phyloP scores from a whole-genome alignment of 495 filamentous ascomycete species.

The Neohortaea acidophila region DNA sequence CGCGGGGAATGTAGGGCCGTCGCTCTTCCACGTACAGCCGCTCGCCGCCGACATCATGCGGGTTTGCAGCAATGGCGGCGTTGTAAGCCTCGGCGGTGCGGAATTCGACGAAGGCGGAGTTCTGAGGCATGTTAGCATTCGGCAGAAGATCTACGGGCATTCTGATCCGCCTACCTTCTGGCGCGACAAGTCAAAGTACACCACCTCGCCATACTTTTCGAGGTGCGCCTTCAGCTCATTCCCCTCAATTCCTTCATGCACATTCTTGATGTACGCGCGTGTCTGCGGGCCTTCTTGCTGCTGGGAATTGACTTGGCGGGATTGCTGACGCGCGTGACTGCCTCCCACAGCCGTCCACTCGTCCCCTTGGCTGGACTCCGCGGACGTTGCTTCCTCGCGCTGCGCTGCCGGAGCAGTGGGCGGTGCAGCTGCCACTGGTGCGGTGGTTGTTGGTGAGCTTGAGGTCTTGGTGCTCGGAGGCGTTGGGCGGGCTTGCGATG shows the following conservation, averaged over 20 bases:
- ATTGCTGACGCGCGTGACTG: slow-evolving; percentile 66
- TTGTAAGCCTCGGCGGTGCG: slow-evolving; percentile 59
- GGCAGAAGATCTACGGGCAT: too few species aligned
- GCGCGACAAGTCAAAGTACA: slow-evolving; percentile 79
- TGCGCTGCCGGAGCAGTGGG: slow-evolving; percentile 26
- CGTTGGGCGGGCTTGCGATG: slow-evolving; percentile 1
- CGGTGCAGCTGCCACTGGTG: slow-evolving; percentile 25
- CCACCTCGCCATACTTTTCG: slow-evolving; percentile 58
- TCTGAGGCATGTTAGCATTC: slow-evolving; percentile 36
- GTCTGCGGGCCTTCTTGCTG: slow-evolving; percentile 29
- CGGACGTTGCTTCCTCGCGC: slow-evolving; percentile 30
- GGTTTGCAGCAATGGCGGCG: slow-evolving; percentile 69
- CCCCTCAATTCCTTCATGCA: slow-evolving; percentile 65
- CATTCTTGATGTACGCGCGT: slow-evolving; percentile 83
- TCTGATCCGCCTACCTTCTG: slow-evolving; percentile 59
- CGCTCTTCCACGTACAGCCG: slow-evolving; percentile 79
- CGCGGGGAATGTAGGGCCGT: slow-evolving; percentile 32
- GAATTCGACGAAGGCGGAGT: slow-evolving; percentile 94
- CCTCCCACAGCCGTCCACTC: slow-evolving; percentile 71
- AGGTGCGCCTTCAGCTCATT: slow-evolving; percentile 51
- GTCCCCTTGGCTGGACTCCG: slow-evolving; percentile 28
- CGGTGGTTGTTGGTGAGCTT: slow-evolving; percentile 8
- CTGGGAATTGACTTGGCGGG: slow-evolving; percentile 40
- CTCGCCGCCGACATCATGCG: slow-evolving; percentile 67
- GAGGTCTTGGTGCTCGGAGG: slow-evolving; percentile 9